Percentiles rank a stretch among this genome's conserved stretches.
Conservation (phyloP, 1,284 basidiomycete genomes). For the Agaricales sp. region DNA sequence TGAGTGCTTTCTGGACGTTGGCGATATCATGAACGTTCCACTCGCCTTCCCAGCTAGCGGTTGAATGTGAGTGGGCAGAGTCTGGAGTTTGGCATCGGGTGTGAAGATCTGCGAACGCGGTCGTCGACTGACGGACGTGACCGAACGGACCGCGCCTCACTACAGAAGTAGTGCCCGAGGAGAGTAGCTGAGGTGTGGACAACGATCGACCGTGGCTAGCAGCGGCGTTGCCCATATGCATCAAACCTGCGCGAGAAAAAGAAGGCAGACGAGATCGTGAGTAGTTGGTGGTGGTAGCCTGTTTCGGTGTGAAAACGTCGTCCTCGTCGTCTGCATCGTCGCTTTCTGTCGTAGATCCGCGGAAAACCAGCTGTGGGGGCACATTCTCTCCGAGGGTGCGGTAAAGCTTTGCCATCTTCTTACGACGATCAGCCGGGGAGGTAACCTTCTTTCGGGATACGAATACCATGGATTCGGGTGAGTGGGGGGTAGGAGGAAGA, state of each 20-base stretch:
- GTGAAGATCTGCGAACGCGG: neutral
- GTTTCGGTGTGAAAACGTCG: neutral
- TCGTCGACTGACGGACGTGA: neutral
- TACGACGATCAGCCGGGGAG: slow-evolving; percentile 13
- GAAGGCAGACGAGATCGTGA: neutral
- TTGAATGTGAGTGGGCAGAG: neutral
- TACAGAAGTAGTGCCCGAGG: neutral
- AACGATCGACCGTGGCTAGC: neutral
- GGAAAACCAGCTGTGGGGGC: slow-evolving; percentile 40
- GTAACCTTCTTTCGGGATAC: slow-evolving; percentile 11
- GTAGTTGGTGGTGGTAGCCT: neutral
- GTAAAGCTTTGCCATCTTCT: slow-evolving; percentile 37
- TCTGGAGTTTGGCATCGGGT: neutral
- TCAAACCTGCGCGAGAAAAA: neutral
- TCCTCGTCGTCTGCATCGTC: neutral
- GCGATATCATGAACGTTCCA: neutral
- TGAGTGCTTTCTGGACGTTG: neutral
- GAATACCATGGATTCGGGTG: slow-evolving; percentile 10
- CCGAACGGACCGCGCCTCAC: neutral
- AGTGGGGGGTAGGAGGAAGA: slow-evolving; percentile 16
- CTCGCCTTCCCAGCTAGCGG: neutral
- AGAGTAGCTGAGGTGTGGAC: neutral
- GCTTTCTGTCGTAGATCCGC: neutral
- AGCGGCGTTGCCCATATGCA: neutral
- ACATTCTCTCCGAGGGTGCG: slow-evolving; percentile 45